Evolutionary conservation across 305 asterid species (phyloP).

Genomic region (Fraxinus sp.): DNA sequence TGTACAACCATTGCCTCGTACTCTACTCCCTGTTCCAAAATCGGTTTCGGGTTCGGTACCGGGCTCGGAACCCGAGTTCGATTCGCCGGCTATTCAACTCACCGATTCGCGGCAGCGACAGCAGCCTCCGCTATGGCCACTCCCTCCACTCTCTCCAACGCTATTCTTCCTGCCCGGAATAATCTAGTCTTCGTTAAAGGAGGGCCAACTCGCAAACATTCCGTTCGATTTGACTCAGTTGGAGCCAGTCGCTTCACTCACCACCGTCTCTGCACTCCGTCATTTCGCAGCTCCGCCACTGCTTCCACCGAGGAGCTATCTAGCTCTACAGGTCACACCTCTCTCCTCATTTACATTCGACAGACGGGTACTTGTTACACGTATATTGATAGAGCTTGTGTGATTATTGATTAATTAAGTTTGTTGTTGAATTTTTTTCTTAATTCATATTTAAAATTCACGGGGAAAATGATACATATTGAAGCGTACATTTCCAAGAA

Average conservation of each 20-base stretch:
- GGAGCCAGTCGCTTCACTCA: not conserved
- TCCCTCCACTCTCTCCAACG: constrained; percentile 16
- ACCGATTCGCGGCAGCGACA: not conserved
- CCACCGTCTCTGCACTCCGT: constrained; percentile 8
- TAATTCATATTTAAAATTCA: not conserved
- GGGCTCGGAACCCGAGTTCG: constrained; percentile 18
- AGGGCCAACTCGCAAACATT: not conserved
- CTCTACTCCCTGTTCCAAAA: not conserved
- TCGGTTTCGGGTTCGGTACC: not conserved
- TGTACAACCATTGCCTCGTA: not conserved
- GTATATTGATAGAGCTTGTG: not conserved
- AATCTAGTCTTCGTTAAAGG: constrained; percentile 1
- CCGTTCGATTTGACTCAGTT: constrained; percentile 18
- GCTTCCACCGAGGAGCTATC: constrained; percentile 27
- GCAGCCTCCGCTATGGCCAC: constrained; percentile 6
- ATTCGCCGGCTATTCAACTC: constrained; percentile 1
- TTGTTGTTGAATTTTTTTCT: not conserved
- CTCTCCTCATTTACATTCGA: not conserved
- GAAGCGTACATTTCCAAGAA: not conserved
- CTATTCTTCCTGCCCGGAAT: constrained; percentile 3
- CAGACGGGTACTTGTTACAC: not conserved
- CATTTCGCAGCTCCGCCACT: constrained; percentile 19
- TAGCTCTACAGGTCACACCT: constrained; percentile 27
- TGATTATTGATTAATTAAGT: not conserved
- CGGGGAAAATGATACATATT: not conserved